A percentile compares a stretch with the other conserved stretches of the same genome.
Conservation (phyloP, 345 rosid species). For the Syzygium grande region DNA sequence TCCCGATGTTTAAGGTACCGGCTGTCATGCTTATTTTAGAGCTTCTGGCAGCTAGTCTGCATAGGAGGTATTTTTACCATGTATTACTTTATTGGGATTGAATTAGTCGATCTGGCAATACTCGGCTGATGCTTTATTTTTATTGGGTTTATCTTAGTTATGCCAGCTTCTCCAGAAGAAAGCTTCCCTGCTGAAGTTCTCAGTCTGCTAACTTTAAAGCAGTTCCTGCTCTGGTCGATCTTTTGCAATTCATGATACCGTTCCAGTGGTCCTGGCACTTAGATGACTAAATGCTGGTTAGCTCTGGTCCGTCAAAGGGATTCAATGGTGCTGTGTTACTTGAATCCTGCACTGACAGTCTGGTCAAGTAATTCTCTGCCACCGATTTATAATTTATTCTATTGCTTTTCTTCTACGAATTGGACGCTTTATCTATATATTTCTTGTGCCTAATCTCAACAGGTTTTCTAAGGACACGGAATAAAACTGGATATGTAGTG, state of each 20-base stretch:
- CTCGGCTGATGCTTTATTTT: not conserved
- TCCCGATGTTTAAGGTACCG: not conserved
- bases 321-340: not conserved
- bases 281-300: not conserved
- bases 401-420: not conserved
- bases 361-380: not conserved
- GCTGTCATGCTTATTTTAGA: not conserved
- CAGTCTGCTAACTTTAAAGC: not conserved
- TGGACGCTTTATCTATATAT: not conserved
- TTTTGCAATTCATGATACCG: not conserved
- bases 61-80: not conserved
- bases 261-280: not conserved
- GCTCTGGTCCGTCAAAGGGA: not conserved
- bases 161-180: not conserved
- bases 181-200: not conserved
- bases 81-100: not conserved
- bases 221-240: not conserved
- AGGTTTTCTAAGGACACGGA: not conserved
- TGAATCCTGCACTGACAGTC: not conserved
- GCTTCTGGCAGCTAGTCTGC: not conserved
- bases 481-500: not conserved
- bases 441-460: not conserved
- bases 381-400: not conserved
- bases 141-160: not conserved
- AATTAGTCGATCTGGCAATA: not conserved